Evolutionary conservation across 345 rosid species (phyloP).

Genomic region (Bretschneidera sinensis): DNA sequence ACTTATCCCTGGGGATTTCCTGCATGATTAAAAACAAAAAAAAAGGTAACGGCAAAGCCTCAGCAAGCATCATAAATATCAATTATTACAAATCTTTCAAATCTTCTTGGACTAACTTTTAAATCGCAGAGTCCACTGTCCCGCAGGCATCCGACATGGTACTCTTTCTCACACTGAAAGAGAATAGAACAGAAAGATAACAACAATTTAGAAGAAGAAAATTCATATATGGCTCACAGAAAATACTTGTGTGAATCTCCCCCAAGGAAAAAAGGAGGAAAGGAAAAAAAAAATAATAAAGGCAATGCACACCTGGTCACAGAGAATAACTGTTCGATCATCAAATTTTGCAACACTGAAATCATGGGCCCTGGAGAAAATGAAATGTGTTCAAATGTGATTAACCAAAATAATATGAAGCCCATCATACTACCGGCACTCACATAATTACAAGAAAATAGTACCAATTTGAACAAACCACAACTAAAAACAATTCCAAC

Average conservation of each 20-base stretch:
- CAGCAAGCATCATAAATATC: constrained; percentile 12
- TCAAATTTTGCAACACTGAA: constrained; percentile 63
- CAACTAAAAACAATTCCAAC: background rate
- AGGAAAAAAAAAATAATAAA: constrained; percentile 3
- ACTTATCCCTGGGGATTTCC: constrained; percentile 79
- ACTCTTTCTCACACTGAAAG: constrained; percentile 92
- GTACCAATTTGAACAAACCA: background rate
- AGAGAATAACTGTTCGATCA: constrained; percentile 82
- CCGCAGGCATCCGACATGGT: constrained; percentile 89
- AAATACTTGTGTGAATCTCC: too few relatives aligned
- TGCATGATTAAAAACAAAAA: constrained; percentile 24
- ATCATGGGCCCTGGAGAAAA: constrained; percentile 58
- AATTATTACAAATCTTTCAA: constrained; percentile 4
- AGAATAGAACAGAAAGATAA: constrained; percentile 21
- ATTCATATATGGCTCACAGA: too few relatives aligned
- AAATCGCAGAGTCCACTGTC: constrained; percentile 67
- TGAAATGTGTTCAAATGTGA: background rate
- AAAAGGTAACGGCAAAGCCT: constrained; percentile 8
- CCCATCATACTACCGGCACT: background rate
- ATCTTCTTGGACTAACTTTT: constrained; percentile 53
- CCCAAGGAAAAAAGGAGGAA: too few relatives aligned
- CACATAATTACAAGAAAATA: constrained; percentile 3
- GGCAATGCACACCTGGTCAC: constrained; percentile 81
- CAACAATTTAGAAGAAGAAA: background rate
- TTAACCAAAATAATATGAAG: constrained; percentile 8